A percentile compares a stretch with the other conserved stretches of the same genome.
These are phyloP conservation scores for Annulohypoxylon maeteangense DNA, from an alignment of 495 filamentous ascomycete genomes.

Conservation along the genomic window DNA sequence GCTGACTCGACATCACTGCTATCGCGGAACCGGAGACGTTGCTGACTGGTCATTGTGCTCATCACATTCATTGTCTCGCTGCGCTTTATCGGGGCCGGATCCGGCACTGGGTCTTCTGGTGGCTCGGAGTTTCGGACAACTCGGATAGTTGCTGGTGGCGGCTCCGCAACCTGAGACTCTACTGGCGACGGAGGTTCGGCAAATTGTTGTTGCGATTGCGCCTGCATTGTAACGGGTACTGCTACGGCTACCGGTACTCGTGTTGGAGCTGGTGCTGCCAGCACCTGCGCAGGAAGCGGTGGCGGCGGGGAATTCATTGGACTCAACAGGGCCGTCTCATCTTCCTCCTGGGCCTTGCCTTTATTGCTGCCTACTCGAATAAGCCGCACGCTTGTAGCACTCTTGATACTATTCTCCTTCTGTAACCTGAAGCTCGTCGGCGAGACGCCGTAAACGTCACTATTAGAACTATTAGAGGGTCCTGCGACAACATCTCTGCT, in stretches of 20 bases:
- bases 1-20: conserved; percentile 45
- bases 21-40: conserved; percentile 45
- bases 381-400: conserved; percentile 45
- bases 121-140: neutral
- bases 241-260: neutral
- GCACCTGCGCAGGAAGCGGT: conserved; percentile 4
- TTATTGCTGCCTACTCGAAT: conserved; percentile 43
- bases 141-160: conserved; percentile 17
- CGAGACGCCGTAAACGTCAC: conserved; percentile 31
- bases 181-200: conserved; percentile 10
- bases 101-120: neutral
- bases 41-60: conserved; percentile 31
- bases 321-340: conserved; percentile 20
- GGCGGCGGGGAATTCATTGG: conserved; percentile 18
- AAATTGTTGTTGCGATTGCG: neutral
- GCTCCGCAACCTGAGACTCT: conserved; percentile 5
- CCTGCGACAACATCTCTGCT: neutral
- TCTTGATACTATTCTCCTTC: conserved; percentile 38
- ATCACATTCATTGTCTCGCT: conserved; percentile 21
- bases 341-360: conserved; percentile 24
- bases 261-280: neutral
- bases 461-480: neutral
- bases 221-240: neutral
- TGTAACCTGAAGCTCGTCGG: conserved; percentile 39
- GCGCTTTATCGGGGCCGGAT: neutral